These are phyloP conservation scores for Venturia nashicola DNA, from an alignment of 2,329 filamentous ascomycete species.

Conservation along the genomic window DNA sequence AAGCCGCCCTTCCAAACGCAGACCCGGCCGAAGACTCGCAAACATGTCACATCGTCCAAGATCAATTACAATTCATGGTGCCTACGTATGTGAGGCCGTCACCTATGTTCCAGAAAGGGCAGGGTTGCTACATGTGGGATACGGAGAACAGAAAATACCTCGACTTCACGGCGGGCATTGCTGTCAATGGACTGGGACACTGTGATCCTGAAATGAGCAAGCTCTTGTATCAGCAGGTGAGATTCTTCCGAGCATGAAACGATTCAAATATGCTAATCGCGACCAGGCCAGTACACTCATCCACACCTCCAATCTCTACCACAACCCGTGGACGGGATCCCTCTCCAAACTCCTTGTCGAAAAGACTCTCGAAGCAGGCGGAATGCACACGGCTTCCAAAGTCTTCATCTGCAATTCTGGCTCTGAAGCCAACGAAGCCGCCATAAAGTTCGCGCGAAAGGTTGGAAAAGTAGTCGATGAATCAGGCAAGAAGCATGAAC, in stretches of 20 bases:
- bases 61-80: conserved; percentile 81
- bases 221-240: conserved; percentile 66
- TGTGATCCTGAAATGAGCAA: conserved; percentile 67
- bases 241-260: conserved; percentile 10
- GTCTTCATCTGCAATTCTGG: conserved; percentile 96
- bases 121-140: conserved; percentile 84
- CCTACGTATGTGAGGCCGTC: conserved; percentile 85
- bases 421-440: conserved; percentile 93
- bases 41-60: conserved; percentile 61
- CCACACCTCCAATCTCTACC: conserved; percentile 92
- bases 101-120: conserved; percentile 78
- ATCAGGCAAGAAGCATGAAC: conserved; percentile 61
- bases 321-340: conserved; percentile 88
- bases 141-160: conserved; percentile 80
- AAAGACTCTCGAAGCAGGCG: conserved; percentile 65
- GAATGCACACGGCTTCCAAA: conserved; percentile 66
- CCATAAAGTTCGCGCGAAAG: conserved; percentile 93
- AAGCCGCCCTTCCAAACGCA: conserved; percentile 47
- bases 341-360: conserved; percentile 78
- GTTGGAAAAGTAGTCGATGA: conserved; percentile 66
- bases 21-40: conserved; percentile 64
- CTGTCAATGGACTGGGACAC: conserved; percentile 86
- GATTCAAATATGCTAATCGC: neutral
- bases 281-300: conserved; percentile 53
- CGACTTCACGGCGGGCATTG: conserved; percentile 92